Evolutionary conservation across 805 yeast species (phyloP).

Genomic region (Brettanomyces naardenensis): DNA sequence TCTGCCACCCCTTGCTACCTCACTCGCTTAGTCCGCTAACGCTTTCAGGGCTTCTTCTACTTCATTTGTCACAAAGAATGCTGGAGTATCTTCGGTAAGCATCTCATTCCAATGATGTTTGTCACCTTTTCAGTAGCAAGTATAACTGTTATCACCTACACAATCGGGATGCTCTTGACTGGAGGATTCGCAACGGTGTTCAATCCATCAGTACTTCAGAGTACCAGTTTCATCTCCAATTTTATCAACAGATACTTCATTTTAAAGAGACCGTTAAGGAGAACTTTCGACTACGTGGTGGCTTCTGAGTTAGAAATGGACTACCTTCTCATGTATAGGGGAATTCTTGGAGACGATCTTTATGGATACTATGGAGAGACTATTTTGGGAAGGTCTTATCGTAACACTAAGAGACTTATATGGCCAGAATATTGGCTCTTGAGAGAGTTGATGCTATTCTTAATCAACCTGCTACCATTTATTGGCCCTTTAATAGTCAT

Average conservation of each 20-base stretch:
- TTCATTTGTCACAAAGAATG: slow-evolving; percentile 17
- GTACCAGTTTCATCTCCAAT: slow-evolving; percentile 23
- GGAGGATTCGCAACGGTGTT: slow-evolving; percentile 18
- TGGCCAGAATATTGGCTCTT: slow-evolving; percentile 34
- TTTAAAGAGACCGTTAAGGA: slow-evolving; percentile 23
- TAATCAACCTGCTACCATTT: slow-evolving; percentile 44
- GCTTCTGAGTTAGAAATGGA: slow-evolving; percentile 14
- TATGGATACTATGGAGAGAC: slow-evolving; percentile 23
- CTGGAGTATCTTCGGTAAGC: slow-evolving; percentile 19
- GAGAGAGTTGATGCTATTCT: slow-evolving; percentile 28
- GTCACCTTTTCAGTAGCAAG: slow-evolving; percentile 15
- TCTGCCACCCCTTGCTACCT: no score
- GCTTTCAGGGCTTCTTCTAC: slow-evolving; percentile 19
- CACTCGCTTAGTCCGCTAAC: no score
- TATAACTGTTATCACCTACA: slow-evolving; percentile 10
- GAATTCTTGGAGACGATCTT: slow-evolving; percentile 17
- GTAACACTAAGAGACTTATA: slow-evolving; percentile 15
- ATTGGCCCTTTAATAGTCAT: slow-evolving; percentile 50
- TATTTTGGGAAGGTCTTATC: slow-evolving; percentile 12
- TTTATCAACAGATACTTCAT: slow-evolving; percentile 22
- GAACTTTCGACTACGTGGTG: slow-evolving; percentile 26
- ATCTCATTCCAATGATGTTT: slow-evolving; percentile 16
- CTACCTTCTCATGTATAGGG: slow-evolving; percentile 12
- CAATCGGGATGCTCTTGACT: slow-evolving; percentile 12
- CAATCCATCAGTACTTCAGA: slow-evolving; percentile 23